Conservation (phyloP, 1,284 basidiomycete species). For the Papiliotrema fonsecae region DNA sequence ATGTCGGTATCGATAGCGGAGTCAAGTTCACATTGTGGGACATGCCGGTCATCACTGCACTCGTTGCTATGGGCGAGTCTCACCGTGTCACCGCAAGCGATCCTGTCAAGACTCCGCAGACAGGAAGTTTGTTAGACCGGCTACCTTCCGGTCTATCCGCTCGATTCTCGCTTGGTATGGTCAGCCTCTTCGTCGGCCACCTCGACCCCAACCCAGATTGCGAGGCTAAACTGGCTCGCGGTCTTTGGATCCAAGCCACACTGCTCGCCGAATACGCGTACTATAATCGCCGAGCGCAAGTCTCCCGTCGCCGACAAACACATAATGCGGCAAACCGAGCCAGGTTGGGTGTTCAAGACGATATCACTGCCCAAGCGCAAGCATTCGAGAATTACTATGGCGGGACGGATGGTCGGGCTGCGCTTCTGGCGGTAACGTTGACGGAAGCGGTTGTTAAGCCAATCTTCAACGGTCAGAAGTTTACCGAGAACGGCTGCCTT, state of each 20-base stretch:
- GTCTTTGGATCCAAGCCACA: slow-evolving; percentile 61
- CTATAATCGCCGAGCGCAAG: slow-evolving; percentile 48
- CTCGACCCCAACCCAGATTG: slow-evolving; percentile 71
- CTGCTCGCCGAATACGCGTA: slow-evolving; percentile 61
- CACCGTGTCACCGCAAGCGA: slow-evolving; percentile 5
- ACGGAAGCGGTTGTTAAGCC: slow-evolving; percentile 34
- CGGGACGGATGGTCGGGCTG: slow-evolving; percentile 37
- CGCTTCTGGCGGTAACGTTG: slow-evolving; percentile 30
- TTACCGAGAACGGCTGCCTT: slow-evolving; percentile 15
- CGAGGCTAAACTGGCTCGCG: slow-evolving; percentile 62
- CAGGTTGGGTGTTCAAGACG: slow-evolving; percentile 55
- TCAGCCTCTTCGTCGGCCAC: slow-evolving; percentile 66
- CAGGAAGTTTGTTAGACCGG: slow-evolving; percentile 7
- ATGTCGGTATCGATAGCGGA: slow-evolving; percentile 56
- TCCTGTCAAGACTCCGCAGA: slow-evolving; percentile 3
- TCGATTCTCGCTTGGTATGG: slow-evolving; percentile 60
- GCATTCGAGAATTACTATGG: slow-evolving; percentile 51
- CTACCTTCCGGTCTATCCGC: slow-evolving; percentile 57
- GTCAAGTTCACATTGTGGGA: slow-evolving; percentile 70
- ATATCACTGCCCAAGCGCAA: slow-evolving; percentile 59
- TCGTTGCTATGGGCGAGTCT: slow-evolving; percentile 52
- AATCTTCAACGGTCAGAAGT: slow-evolving; percentile 39
- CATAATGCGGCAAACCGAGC: slow-evolving; percentile 49
- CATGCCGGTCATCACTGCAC: slow-evolving; percentile 57
- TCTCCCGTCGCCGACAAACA: slow-evolving; percentile 52